Base-by-base conservation (phyloP, 1,139 yeast genomes). In the Magnusiomyces suaveolens region DNA sequence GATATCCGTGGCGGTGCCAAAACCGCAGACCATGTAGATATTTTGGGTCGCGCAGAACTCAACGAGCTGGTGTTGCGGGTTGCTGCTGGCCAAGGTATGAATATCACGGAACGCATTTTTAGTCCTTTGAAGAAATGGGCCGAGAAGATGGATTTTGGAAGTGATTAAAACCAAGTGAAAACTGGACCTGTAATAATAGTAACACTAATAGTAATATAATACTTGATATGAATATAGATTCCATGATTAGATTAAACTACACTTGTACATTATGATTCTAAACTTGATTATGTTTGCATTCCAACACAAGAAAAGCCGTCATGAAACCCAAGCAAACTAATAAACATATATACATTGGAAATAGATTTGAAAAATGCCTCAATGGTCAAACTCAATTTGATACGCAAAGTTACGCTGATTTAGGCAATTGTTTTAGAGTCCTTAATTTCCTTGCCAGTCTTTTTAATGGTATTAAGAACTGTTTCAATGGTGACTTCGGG, bases 1-100 rank as follows among this genome's bases (percentile, higher is more conserved):
- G 98, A 94, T 71, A 85, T 92, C 52, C 79, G 98, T 61, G 98
- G 98, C 23, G 98, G 98, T 2, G 95, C 97, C 24, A 87, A 87
- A 66, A 92, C 97, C 1, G 97, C 98, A 0, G 98, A 92, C 64
- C 98, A 92, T 69, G 98, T 92, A 25, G 98, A 94, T 68, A 89
- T 92, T 55, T 75, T 92, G 51, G 98, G 98, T 1, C 83, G 96
- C 57, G 89, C 97, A 0, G 96, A 85, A 66, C 74, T 92, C 66
- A 92, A 92, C 67, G 97, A 92, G 65, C 73, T 90, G 64, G 75
- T 92, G 3, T 74, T 92, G 56, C 79, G 80, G 59, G 90, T 92
- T 24, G 97, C 90, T 2, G 77, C 88, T 49, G 98, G 97, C 0
- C 68, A 75, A 51, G 95, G 94, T 3, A 80, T 80, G 50, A 68